These are phyloP conservation scores for Moesziomyces aphidis DNA, from an alignment of 1,284 basidiomycete species.

Conservation along the genomic window DNA sequence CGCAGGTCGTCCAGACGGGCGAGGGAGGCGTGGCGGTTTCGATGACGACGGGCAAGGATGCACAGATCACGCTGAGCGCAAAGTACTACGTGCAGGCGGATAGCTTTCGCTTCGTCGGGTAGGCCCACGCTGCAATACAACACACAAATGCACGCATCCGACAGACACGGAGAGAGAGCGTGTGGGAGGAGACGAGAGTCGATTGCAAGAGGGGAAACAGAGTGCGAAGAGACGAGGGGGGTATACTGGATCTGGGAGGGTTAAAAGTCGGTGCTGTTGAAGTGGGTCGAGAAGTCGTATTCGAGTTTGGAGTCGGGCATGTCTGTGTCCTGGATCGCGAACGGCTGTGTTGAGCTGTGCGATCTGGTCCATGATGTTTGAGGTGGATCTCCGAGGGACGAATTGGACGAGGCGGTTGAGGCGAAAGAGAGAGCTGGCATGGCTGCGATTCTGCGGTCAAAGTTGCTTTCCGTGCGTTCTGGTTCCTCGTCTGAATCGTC, in stretches of 20 bases:
- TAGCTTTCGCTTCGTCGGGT: conserved; percentile 61
- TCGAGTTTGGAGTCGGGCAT: neutral
- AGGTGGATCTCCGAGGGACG: neutral
- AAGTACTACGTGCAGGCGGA: conserved; percentile 62
- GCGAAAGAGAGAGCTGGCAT: conserved; percentile 20
- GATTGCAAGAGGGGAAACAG: neutral
- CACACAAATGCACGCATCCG: neutral
- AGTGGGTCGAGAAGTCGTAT: conserved; percentile 25
- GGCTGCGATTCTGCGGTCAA: neutral
- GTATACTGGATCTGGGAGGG: neutral
- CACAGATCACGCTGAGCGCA: conserved; percentile 28
- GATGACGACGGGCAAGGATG: conserved; percentile 35
- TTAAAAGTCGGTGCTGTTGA: conserved; percentile 33
- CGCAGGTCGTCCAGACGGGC: neutral
- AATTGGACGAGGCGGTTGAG: conserved; percentile 4
- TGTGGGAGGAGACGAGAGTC: neutral
- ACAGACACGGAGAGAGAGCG: neutral
- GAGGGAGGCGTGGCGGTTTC: conserved; percentile 34
- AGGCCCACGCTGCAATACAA: neutral
- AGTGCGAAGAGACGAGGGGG: neutral
- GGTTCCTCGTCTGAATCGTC: too few species aligned
- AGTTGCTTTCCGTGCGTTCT: too few species aligned
- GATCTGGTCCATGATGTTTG: too few species aligned
- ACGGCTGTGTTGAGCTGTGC: too few species aligned
- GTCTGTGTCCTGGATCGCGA: neutral